These are phyloP conservation scores for Cydonia oblonga DNA, from an alignment of 331 rosid species.

Conservation along the genomic window DNA sequence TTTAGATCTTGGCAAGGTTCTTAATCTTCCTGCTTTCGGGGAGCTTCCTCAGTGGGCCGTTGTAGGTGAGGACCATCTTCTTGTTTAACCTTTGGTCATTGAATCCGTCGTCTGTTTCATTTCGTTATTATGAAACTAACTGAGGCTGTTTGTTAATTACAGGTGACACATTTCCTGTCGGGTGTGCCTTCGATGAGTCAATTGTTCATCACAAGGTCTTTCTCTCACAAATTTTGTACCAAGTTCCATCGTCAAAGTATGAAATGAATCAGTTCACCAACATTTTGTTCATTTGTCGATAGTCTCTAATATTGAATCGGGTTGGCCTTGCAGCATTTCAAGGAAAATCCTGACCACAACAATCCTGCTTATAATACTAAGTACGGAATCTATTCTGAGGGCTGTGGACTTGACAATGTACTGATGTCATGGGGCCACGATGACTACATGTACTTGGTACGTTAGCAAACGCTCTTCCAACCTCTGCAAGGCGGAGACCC, in stretches of 20 bases:
- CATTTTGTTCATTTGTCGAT: too few species aligned
- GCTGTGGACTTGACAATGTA: conserved; percentile 52
- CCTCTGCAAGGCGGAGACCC: too few species aligned
- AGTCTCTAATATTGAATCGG: too few species aligned
- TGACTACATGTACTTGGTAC: conserved; percentile 64
- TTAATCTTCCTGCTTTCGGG: conserved; percentile 61
- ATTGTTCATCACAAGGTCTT: conserved; percentile 58
- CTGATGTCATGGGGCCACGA: conserved; percentile 72
- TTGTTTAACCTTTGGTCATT: too few species aligned
- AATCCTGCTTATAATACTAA: conserved; percentile 39
- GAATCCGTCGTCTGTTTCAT: too few species aligned
- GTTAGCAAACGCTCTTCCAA: too few species aligned
- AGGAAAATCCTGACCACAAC: conserved; percentile 39
- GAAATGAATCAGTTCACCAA: neutral
- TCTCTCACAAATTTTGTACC: neutral
- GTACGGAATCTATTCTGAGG: conserved; percentile 44
- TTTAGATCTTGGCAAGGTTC: conserved; percentile 51
- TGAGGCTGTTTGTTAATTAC: neutral
- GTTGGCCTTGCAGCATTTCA: conserved; percentile 30
- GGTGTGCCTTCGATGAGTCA: conserved; percentile 52
- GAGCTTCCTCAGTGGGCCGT: conserved; percentile 82
- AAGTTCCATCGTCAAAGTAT: too few species aligned
- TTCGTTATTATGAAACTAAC: too few species aligned
- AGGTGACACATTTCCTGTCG: conserved; percentile 66
- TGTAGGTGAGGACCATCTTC: conserved; percentile 33